Evolutionary conservation across 257 asterid genomes (phyloP), one percentile per base, ranked within the genome.

Genomic region (Nyctanthes arbortristis): DNA sequence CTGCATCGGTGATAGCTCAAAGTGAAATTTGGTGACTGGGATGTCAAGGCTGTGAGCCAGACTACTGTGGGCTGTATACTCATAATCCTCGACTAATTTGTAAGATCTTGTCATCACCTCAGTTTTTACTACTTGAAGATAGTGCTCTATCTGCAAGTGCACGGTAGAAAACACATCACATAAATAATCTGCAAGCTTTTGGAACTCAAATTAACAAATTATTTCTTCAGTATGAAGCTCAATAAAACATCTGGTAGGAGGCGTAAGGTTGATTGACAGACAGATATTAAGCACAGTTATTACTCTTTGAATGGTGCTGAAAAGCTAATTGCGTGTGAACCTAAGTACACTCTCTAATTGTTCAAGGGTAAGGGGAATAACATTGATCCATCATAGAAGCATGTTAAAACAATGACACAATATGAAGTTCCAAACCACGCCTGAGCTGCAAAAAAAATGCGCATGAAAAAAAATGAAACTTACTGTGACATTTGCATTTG

Each of bases 61-160:
- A 79, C 99, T 94, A 79, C 96, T 89, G 74, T 94, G 99, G 1
- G 97, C 96, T 31, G 97, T 91, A 80, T 94, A 94, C 73, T 88
- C 97, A 4, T 91, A 80, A 81, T 91, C 97, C 81, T 94, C 97
- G 30, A 85, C 87, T 78, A 89, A 69, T 84, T 86, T 91, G 72
- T 88, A 85, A 55, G 91, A 85, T 78, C 86, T 79, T 56, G 97
- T 88, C 91, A 82, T 82, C 88, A 88, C 97, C 83, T 94, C 99
- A 52, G 89, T 86, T 79, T 94, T 94, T 76, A 89, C 97, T 33
- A 88, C 90, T 82, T 94, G 99, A 72, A 94, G 85, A 82, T 84
- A 94, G 78, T 94, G 99, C 80, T 94, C 99, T 55, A 94, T 76
- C 99, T 94, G 95, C 85, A 86, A 72, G 65, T 47, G 45, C 20